A percentile compares a stretch with the other conserved stretches of the same genome.
These are phyloP conservation scores for Globisporangium solare DNA, from an alignment of 352 stramenopile species.

Conservation along the genomic window DNA sequence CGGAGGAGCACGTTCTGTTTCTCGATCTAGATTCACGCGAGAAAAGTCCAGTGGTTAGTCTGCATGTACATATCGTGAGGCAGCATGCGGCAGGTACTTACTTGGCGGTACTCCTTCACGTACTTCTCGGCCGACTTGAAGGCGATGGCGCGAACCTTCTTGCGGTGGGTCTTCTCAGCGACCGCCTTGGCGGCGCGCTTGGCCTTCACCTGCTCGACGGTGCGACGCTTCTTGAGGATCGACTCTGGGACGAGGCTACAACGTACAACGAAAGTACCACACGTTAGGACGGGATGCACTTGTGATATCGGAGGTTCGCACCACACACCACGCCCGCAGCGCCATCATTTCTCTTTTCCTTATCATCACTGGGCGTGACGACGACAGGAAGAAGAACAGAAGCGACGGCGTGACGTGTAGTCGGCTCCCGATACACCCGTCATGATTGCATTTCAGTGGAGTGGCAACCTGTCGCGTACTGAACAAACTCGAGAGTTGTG, in stretches of 20 bases:
- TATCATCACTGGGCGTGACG: neutral
- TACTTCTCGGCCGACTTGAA: conserved; percentile 98
- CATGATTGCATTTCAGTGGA: conserved; percentile 87
- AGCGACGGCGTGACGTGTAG: conserved; percentile 11
- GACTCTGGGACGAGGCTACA: conserved; percentile 85
- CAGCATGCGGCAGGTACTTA: no score
- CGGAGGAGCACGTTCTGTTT: conserved; percentile 92
- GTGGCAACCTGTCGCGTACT: conserved; percentile 26
- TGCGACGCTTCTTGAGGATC: conserved; percentile 90
- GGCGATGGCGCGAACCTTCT: conserved; percentile 85
- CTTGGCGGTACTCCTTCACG: conserved; percentile 96
- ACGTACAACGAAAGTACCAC: conserved; percentile 18
- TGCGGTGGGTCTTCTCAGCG: conserved; percentile 78
- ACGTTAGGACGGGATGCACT: conserved; percentile 75
- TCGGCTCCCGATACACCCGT: conserved; percentile 63
- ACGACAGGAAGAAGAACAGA: neutral
- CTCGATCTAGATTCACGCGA: conserved; percentile 59
- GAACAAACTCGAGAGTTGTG: neutral
- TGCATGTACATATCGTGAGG: neutral
- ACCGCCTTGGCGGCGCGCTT: conserved; percentile 75
- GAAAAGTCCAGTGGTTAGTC: neutral
- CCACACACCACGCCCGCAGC: neutral
- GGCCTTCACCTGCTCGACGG: conserved; percentile 83
- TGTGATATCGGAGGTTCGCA: conserved; percentile 18
- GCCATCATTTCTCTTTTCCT: neutral